Base-by-base conservation (phyloP, 345 rosid genomes). In the Punica granatum region DNA sequence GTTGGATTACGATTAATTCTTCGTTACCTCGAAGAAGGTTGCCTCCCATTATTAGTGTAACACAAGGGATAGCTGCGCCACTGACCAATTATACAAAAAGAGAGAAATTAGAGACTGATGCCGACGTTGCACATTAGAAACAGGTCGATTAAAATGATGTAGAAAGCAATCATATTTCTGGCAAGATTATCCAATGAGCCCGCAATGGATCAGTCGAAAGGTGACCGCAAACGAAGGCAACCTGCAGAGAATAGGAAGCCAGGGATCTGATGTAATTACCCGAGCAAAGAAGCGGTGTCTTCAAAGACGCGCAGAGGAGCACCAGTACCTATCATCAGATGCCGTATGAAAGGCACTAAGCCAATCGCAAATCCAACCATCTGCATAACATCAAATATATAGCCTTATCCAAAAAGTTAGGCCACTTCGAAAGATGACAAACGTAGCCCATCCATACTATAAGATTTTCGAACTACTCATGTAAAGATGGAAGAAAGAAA, bases 1-100 rank as follows among this genome's bases (percentile, higher is more conserved):
- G 49, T 39, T 9, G 46, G 23, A 9, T 39, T 35, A 19, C 7
- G 46, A 12, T 53, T 4, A 7, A 23, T 13, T 19, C 26, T 64
- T 13, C 33, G 31, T 3, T 64, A 68, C 73, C 73, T 69, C 49
- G 74, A 1, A 81, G 79, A 74, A 84, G 85, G 65, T 81, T 84
- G 59, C 74, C 84, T 66, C 88, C 88, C 26, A 78, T 73, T 13
- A 84, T 69, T 59, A 84, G 62, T 23, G 82, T 81, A 43, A 78
- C 65, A 2, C 73, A 46, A 11, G 85, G 88, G 64, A 84, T 79
- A 25, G 84, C 72, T 51, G 85, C 81, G 15, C 71, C 80, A 51
- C 85, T 76, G 79, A 62, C 58, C 19, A n/a, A 70, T 44, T 33
- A 60, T 32, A 61, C 7, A 6, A 1, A 30, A 26, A 26, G 30